Conservation (phyloP, 345 rosid species). For the Lumnitzera littorea region DNA sequence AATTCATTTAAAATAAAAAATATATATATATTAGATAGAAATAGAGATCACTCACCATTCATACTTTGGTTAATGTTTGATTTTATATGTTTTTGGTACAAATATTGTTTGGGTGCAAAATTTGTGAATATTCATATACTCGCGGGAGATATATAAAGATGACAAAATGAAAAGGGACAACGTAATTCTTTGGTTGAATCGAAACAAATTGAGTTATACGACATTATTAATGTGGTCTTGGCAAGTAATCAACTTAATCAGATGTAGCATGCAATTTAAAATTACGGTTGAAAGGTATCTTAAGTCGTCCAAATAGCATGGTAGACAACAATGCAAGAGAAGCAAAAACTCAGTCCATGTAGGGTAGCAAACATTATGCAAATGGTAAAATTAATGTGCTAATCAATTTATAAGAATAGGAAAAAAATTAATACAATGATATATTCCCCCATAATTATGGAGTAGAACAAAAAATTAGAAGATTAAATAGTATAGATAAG, state of each 20-base stretch:
- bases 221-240: not conserved
- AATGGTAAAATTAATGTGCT: too few species aligned
- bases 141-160: not conserved
- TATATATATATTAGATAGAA: not conserved
- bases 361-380: not conserved
- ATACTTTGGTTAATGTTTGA: not conserved
- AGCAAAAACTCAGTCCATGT: not conserved
- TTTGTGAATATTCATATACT: too few species aligned
- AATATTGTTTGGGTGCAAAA: too few species aligned
- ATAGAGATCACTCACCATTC: conserved; percentile 4
- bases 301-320: not conserved
- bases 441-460: too few species aligned
- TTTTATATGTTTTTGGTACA: not conserved
- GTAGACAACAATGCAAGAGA: not conserved
- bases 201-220: not conserved
- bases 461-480: too few species aligned
- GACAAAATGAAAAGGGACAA: conserved; percentile 3
- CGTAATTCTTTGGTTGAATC: not conserved
- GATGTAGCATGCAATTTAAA: too few species aligned
- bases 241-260: too few species aligned
- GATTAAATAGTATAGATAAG: too few species aligned
- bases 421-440: too few species aligned
- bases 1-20: too few species aligned
- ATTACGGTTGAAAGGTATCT: not conserved
- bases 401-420: too few species aligned